A percentile compares a stretch with the other conserved stretches of the same genome.
These are phyloP conservation scores for Penicillium sp. DNA, from an alignment of 2,329 filamentous ascomycete species.

Conservation along the genomic window DNA sequence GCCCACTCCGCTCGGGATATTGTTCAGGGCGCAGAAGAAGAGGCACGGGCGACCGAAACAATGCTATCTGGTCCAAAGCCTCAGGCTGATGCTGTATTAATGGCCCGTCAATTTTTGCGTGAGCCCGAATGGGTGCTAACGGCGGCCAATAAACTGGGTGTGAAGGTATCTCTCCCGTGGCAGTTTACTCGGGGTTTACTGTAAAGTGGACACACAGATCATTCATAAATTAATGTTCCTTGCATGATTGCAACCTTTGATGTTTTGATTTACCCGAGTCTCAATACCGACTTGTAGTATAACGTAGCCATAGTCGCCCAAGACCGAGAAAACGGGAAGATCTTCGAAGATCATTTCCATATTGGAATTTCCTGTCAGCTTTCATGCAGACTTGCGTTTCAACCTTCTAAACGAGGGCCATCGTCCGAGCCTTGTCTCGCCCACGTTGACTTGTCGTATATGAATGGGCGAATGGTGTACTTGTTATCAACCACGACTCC, in stretches of 20 bases:
- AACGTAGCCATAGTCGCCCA: background rate
- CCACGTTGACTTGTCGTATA: background rate
- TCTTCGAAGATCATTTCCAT: background rate
- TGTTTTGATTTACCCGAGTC: background rate
- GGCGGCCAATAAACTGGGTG: slow-evolving; percentile 49
- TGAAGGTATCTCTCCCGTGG: slow-evolving; percentile 48
- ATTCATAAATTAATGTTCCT: background rate
- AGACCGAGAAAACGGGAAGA: background rate
- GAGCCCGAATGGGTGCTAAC: slow-evolving; percentile 56
- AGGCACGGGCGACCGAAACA: slow-evolving; percentile 25
- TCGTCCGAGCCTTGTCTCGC: background rate
- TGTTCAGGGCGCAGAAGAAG: slow-evolving; percentile 37
- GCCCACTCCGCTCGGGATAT: slow-evolving; percentile 51
- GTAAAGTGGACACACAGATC: background rate
- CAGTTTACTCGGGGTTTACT: slow-evolving; percentile 42
- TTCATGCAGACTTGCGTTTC: background rate
- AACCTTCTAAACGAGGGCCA: background rate
- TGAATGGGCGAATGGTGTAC: background rate
- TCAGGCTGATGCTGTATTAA: slow-evolving; percentile 49
- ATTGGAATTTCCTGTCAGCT: background rate
- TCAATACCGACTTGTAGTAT: background rate
- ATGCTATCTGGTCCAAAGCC: slow-evolving; percentile 29
- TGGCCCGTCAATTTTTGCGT: slow-evolving; percentile 54
- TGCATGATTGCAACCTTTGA: background rate
- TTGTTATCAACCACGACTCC: background rate